A percentile compares a stretch with the other conserved stretches of the same genome.
phyloP scores from a whole-genome alignment of 768 basidiomycete genomes.

The Agaricus sinodeliciosus region DNA sequence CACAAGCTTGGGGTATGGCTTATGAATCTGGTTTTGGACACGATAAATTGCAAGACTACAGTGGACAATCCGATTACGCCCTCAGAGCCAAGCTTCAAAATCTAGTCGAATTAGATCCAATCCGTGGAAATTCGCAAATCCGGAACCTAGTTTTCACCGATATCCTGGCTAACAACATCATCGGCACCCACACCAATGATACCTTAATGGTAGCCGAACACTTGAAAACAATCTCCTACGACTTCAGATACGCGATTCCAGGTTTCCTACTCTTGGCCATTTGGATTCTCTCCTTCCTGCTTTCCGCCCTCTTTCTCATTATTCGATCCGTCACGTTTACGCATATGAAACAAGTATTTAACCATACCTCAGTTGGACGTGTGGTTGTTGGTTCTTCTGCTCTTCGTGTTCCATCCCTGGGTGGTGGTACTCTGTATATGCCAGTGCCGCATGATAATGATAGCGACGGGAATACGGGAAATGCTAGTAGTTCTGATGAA shows the following conservation, averaged over 20 bases:
- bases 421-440: too few relatives aligned
- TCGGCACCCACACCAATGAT: not conserved
- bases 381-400: too few relatives aligned
- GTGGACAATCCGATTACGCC: not conserved
- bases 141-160: not conserved
- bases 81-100: not conserved
- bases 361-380: not conserved
- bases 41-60: not conserved
- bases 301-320: not conserved
- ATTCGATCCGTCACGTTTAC: not conserved
- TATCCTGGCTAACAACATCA: slow-evolving; percentile 1
- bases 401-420: too few relatives aligned
- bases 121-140: not conserved
- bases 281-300: not conserved
- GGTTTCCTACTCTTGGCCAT: not conserved
- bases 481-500: too few relatives aligned
- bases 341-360: not conserved
- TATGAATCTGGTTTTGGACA: not conserved
- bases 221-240: not conserved
- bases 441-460: too few relatives aligned
- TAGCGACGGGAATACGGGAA: too few relatives aligned
- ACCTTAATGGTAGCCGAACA: not conserved
- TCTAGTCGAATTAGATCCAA: not conserved
- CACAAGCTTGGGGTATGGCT: not conserved
- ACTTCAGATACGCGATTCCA: slow-evolving; percentile 1